Evolutionary conservation across 345 rosid genomes (phyloP).

Genomic region (Excoecaria cochinchinensis): DNA sequence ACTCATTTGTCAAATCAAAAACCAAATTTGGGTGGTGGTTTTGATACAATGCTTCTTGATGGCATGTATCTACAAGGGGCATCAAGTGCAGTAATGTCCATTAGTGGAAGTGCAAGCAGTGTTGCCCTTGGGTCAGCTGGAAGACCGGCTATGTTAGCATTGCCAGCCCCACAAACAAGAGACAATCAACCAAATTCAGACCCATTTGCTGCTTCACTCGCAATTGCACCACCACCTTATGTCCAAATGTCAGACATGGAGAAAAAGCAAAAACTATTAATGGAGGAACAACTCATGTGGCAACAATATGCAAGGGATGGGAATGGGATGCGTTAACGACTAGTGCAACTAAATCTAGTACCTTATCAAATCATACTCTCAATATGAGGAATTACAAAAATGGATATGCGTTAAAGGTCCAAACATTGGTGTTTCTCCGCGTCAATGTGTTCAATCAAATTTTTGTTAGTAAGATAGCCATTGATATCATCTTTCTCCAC

Average conservation of each 20-base stretch:
- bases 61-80: slow-evolving; percentile 61
- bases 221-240: slow-evolving; percentile 46
- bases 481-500: no score
- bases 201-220: slow-evolving; percentile 55
- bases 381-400: no score
- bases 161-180: slow-evolving; percentile 45
- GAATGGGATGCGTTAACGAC: not conserved
- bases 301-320: slow-evolving; percentile 49
- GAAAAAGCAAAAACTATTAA: slow-evolving; percentile 50
- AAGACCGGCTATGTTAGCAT: slow-evolving; percentile 44
- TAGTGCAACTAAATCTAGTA: no score
- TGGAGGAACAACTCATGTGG: slow-evolving; percentile 59
- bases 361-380: no score
- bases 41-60: slow-evolving; percentile 46
- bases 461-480: no score
- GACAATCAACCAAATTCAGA: slow-evolving; percentile 16
- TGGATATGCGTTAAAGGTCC: no score
- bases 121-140: slow-evolving; percentile 52
- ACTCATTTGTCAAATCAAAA: slow-evolving; percentile 44
- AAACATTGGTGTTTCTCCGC: no score
- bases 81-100: slow-evolving; percentile 27
- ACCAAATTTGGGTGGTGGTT: slow-evolving; percentile 46
- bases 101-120: slow-evolving; percentile 62
- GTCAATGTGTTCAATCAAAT: no score
- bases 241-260: slow-evolving; percentile 64